Conservation (phyloP, 2,329 filamentous ascomycete genomes). For the Tolypocladium paradoxum region DNA sequence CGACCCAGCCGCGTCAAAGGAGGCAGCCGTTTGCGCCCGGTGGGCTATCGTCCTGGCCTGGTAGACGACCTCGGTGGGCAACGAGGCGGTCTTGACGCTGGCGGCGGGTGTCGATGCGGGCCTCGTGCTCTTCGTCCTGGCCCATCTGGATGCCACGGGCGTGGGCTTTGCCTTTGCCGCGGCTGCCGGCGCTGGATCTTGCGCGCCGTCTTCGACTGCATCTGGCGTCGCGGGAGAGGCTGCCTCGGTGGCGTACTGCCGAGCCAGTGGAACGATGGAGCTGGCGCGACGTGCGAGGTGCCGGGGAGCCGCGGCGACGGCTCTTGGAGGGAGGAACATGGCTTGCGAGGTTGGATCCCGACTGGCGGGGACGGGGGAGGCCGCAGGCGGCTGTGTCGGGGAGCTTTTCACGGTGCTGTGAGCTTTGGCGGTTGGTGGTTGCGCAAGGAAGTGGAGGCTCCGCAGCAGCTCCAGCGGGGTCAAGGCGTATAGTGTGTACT, state of each 20-base stretch:
- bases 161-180: neutral
- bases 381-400: neutral
- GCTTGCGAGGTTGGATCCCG: neutral
- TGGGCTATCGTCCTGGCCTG: conserved; percentile 9
- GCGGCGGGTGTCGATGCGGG: neutral
- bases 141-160: neutral
- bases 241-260: conserved; percentile 14
- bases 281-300: conserved; percentile 6
- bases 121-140: neutral
- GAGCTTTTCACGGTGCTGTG: neutral
- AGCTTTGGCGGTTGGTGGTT: neutral
- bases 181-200: neutral
- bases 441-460: neutral
- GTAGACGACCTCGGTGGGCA: conserved; percentile 3
- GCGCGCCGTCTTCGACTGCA: neutral
- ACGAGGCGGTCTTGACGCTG: neutral
- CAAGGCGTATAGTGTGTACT: too few species aligned
- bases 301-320: conserved; percentile 11
- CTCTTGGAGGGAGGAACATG: conserved; percentile 18
- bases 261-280: conserved; percentile 8
- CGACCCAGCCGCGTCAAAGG: conserved; percentile 2
- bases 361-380: neutral
- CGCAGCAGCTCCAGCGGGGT: neutral
- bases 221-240: conserved; percentile 1
- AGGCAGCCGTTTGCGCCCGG: conserved; percentile 3